These are phyloP conservation scores for Globisporangium polare DNA, from an alignment of 352 stramenopile genomes.

Conservation along the genomic window DNA sequence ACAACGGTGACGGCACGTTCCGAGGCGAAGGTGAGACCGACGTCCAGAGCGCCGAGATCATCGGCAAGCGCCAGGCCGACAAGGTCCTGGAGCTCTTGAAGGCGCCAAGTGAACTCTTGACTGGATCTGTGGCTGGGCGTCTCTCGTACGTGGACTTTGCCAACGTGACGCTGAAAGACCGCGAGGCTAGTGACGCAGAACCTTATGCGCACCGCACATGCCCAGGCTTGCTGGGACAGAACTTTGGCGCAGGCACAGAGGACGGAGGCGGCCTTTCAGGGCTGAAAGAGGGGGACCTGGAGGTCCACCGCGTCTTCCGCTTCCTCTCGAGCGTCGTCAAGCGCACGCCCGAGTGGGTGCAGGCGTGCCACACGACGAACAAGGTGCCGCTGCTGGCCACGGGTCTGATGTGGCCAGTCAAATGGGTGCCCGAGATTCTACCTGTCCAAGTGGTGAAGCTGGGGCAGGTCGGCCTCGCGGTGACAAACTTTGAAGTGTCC, in stretches of 20 bases:
- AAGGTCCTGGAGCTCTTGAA: constrained; percentile 26
- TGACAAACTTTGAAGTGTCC: constrained; percentile 54
- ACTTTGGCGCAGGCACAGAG: constrained; percentile 40
- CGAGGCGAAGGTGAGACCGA: constrained; percentile 25
- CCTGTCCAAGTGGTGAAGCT: constrained; percentile 52
- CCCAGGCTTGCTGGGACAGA: constrained; percentile 36
- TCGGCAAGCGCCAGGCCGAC: constrained; percentile 29
- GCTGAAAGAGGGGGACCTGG: constrained; percentile 29
- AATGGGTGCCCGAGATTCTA: constrained; percentile 42
- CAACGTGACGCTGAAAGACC: constrained; percentile 26
- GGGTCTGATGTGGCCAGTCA: constrained; percentile 34
- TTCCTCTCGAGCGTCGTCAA: constrained; percentile 22
- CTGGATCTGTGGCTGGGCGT: constrained; percentile 19
- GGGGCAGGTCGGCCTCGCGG: constrained; percentile 43
- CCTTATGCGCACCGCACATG: constrained; percentile 35
- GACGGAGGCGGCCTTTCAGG: constrained; percentile 26
- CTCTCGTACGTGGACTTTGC: constrained; percentile 47
- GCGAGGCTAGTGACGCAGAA: constrained; percentile 2
- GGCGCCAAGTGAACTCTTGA: constrained; percentile 17
- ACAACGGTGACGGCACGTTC: constrained; percentile 44
- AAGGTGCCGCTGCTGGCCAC: constrained; percentile 36
- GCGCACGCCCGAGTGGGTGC: constrained; percentile 29
- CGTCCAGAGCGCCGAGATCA: constrained; percentile 37
- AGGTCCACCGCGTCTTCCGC: constrained; percentile 26
- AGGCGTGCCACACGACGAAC: constrained; percentile 32